These are phyloP conservation scores for Cladorrhinum samala DNA, from an alignment of 495 filamentous ascomycete species.

Conservation along the genomic window DNA sequence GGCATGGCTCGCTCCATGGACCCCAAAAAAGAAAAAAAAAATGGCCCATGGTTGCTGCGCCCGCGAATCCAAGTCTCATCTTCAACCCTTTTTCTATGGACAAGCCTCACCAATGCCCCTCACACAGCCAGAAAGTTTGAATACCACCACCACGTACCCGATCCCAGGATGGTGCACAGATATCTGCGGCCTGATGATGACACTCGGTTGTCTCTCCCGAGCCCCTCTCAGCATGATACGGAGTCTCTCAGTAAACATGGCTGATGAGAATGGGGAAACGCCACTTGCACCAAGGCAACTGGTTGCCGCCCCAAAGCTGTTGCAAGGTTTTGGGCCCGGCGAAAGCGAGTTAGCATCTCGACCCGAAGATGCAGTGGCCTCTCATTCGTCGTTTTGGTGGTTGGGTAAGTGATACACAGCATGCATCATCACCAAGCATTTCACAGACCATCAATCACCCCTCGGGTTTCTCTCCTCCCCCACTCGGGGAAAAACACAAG, in stretches of 20 bases:
- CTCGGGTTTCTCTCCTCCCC: neutral
- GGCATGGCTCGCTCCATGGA: neutral
- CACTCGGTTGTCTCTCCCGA: neutral
- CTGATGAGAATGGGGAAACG: too few species aligned
- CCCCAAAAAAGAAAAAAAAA: constrained; percentile 1
- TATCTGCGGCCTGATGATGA: neutral
- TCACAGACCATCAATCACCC: neutral
- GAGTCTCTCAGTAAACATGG: too few species aligned
- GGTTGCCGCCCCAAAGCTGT: neutral
- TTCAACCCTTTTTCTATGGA: too few species aligned
- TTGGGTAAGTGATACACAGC: neutral
- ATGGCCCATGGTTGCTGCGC: too few species aligned
- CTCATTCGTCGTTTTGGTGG: neutral
- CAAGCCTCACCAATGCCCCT: constrained; percentile 16
- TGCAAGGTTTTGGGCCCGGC: neutral
- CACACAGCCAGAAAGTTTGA: constrained; percentile 4
- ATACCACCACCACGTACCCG: neutral
- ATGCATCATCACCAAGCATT: neutral
- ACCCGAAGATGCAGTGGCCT: neutral
- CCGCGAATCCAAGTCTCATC: neutral
- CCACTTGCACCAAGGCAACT: neutral
- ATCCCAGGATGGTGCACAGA: neutral
- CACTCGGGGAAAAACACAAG: neutral
- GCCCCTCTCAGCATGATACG: neutral
- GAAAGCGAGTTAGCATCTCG: neutral